These are phyloP conservation scores for Huiozyma naganishii DNA, from an alignment of 805 yeast species.

Conservation along the genomic window DNA sequence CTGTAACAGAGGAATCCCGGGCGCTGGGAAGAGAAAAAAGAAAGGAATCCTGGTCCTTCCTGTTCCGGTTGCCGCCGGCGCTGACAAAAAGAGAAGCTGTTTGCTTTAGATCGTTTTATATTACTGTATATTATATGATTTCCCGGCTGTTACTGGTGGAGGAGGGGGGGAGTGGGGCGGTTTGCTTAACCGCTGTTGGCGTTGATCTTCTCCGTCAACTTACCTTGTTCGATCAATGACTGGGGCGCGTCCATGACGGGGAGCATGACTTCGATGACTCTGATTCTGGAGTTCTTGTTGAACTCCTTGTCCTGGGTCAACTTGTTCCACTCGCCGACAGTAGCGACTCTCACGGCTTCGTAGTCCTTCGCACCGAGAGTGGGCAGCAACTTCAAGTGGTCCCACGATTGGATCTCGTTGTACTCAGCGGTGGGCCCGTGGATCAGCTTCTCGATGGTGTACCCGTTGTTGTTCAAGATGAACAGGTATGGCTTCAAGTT, in stretches of 20 bases:
- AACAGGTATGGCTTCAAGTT: slow-evolving; percentile 4
- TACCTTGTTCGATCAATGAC: slow-evolving; percentile 54
- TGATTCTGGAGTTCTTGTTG: slow-evolving; percentile 43
- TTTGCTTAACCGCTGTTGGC: slow-evolving; percentile 18
- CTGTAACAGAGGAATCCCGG: too few species aligned
- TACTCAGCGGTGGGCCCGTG: slow-evolving; percentile 5
- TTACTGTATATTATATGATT: too few species aligned
- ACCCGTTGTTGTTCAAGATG: slow-evolving; percentile 4
- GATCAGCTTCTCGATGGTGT: slow-evolving; percentile 4
- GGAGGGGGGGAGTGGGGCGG: too few species aligned
- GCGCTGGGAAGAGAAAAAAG: too few species aligned
- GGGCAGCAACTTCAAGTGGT: slow-evolving; percentile 1
- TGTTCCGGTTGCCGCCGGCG: too few species aligned
- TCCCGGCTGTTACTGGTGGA: too few species aligned
- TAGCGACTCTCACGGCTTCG: slow-evolving; percentile 36
- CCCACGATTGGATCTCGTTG: slow-evolving; percentile 4
- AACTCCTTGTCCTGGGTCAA: slow-evolving; percentile 39
- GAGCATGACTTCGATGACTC: slow-evolving; percentile 57
- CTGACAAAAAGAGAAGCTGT: too few species aligned
- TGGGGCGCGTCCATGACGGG: slow-evolving; percentile 60
- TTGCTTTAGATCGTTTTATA: too few species aligned
- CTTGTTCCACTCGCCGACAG: slow-evolving; percentile 46
- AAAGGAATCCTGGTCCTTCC: too few species aligned
- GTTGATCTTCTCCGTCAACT: slow-evolving; percentile 42
- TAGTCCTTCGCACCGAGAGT: slow-evolving; percentile 3